Base-by-base conservation (phyloP, 2,329 filamentous ascomycete species). In the Trichoderma afroharzianum region DNA sequence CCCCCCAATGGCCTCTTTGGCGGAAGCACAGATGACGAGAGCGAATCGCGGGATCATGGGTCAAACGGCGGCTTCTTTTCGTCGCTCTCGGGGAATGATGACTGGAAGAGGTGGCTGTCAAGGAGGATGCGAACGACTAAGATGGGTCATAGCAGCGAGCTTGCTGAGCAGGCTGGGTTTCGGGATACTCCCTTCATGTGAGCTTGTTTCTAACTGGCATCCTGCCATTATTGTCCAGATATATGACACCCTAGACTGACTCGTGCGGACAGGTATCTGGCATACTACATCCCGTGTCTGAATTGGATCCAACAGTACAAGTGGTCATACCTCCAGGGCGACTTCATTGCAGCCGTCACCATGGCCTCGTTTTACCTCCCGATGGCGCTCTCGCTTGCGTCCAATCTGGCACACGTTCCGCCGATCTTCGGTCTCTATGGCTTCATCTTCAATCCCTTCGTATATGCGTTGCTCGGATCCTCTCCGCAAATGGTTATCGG, bases 281-380 rank as follows among this genome's bases (percentile, higher is more conserved):
- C 92, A 4, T 98, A 99, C 83, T 99, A 99, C 79, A 85, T 99
- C 59, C 96, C 96, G 0, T 93, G 95, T 73, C 84, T 97, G 75
- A 94, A 92, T 74, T 99, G 96, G 96, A 91, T 97, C 73, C 87
- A 86, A 67, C 93, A 97, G 82, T 99, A 99, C 82, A 90, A 88
- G 76, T 91, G 90, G 87, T 88, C 89, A 4, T 97, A 93, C 81
- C 81, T 98, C 62, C 89, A 91, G 76, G 96, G 96, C 62, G 96
- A 99, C 81, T 83, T 98, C 21, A 85, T 97, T 15, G 92, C 95
- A 9, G 95, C 95, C 63, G 81, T 98, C 74, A 98, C 96, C n/a
- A 92, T 99, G 84, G 93, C 95, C n/a, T 97, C 95, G 30, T 96
- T 99, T 83, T 99, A 99, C 81, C 92, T 99, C 47, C 96, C 96